Base-by-base conservation (phyloP, 2,329 filamentous ascomycete species). In the Fusarium paranaense region DNA sequence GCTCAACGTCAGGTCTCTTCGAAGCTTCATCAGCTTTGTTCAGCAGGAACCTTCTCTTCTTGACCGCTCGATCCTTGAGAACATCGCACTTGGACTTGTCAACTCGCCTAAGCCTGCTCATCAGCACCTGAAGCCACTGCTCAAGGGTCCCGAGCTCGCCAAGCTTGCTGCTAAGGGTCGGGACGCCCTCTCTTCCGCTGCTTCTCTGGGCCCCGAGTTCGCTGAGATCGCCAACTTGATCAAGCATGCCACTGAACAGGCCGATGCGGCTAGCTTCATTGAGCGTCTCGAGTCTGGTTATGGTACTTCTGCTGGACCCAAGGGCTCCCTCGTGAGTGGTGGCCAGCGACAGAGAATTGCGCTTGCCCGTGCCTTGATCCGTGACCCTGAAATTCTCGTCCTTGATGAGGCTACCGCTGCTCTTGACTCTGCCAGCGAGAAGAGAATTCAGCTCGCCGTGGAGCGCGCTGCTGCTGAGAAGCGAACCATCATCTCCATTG, bases 401-500 rank as follows among this genome's bases (percentile, higher is more conserved):
- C 82, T 92, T 3, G 90, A 92, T 50, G 90, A 92, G 76, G 90
- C 90, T 2, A 92, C 90, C 1, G 86, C 89, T 0, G 85, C 89
- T 2, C 83, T 92, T 1, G 90, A 91, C 76, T 89, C 89, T n/a
- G 84, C 85, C 3, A 89, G 86, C 56, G 90, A 91, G 75, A 83
- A 83, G 61, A 83, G 85, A 6, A 90, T 91, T 33, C 87, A 90
- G 75, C 76, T 76, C 5, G 85, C 84, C 2, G 81, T 89, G 10
- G 84, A 86, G 75, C 73, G 79, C 5, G 74, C 73, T 67, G 81
- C 87, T 67, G 77, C 84, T 2, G 82, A 86, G 60, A 86, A 87
- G 57, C 85, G 91, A 27, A 93, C 92, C 2, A 90, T 91, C 0
- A 89, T 94, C 59, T 87, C 91, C 16, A 91, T 93, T 70, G 91